These are phyloP conservation scores for Penicillium sp. DNA, from an alignment of 2,329 filamentous ascomycete species.

Conservation along the genomic window DNA sequence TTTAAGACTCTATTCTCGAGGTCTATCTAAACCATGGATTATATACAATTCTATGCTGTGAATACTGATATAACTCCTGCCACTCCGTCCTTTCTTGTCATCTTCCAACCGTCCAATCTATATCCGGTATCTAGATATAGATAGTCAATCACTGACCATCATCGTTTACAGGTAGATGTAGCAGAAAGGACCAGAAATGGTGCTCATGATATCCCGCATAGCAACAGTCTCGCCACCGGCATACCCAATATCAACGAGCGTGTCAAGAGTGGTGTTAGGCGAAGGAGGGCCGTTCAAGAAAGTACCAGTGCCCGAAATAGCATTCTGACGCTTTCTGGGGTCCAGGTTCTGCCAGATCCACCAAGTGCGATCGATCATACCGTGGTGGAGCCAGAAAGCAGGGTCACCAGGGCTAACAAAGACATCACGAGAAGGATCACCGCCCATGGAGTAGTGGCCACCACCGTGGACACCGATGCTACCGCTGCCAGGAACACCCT, in stretches of 20 bases:
- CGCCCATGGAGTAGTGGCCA: conserved; percentile 49
- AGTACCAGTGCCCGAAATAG: conserved; percentile 46
- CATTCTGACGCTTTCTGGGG: conserved; percentile 32
- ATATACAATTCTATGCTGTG: background rate
- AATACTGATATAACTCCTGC: background rate
- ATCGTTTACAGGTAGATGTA: conserved; percentile 41
- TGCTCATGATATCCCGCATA: conserved; percentile 43
- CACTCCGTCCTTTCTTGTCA: background rate
- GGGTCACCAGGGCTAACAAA: conserved; percentile 48
- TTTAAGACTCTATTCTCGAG: background rate
- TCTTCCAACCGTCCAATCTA: background rate
- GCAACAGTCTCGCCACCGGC: conserved; percentile 33
- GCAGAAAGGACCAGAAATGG: conserved; percentile 47
- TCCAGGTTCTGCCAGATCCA: conserved; percentile 53
- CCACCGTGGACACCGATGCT: conserved; percentile 45
- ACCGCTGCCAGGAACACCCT: conserved; percentile 35
- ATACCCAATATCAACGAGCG: conserved; percentile 40
- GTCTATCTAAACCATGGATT: background rate
- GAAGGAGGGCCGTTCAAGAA: conserved; percentile 45
- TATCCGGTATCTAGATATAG: background rate
- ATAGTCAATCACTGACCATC: background rate
- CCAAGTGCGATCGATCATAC: conserved; percentile 48
- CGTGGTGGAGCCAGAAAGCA: conserved; percentile 50
- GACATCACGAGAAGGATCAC: conserved; percentile 47
- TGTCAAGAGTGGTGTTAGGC: conserved; percentile 46